Evolutionary conservation across 768 basidiomycete species (phyloP), one percentile per base, ranked within the genome.

Genomic region (Dentipellis sp.): DNA sequence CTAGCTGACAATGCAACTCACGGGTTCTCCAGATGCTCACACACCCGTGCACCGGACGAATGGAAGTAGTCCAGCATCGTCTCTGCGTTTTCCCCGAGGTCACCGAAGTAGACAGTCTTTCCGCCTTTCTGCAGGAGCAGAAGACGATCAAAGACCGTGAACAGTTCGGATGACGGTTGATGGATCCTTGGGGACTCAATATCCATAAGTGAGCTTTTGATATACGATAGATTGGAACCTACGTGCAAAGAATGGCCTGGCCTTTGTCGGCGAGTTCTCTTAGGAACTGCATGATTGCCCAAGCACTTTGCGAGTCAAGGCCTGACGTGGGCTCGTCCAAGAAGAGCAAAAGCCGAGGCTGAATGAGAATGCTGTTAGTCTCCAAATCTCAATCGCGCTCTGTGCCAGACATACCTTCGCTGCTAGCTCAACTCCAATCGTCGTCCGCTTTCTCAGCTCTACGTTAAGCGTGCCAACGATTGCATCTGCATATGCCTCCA

Each of bases 171-270:
- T 21, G 90, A 91, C 36, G 91, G 91, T 74, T 88, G 77, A 55
- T 75, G 76, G 61, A 76, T 75, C 9, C 58, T 60, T 38, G 10
- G 12, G 52, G 11, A 59, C 12, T 7, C 11, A 48, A 5, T 47
- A 34, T 49, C 10, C 16, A 34, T 12, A 38, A 39, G 29, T 22
- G 23, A 35, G 22, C 0, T 10, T 14, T 50, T 19, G 14, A 50
- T 17, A 50, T 10, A 29, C 3, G 29, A 29, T 3, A 29, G 8
- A 17, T 22, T n/a, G 22, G 10, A 34, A 72, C 82, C 51, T 62
- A 84, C 75, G 88, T 94, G 83, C 91, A 94, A 17, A 94, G 73
- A 61, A 94, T 92, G 35, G 90, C 86, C 65, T 92, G 91, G 1
- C 92, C 92, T 58, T 79, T 81, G 58, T 87, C 78, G 8, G 90